Conservation (phyloP, 345 rosid species). For the Murraya paniculata region DNA sequence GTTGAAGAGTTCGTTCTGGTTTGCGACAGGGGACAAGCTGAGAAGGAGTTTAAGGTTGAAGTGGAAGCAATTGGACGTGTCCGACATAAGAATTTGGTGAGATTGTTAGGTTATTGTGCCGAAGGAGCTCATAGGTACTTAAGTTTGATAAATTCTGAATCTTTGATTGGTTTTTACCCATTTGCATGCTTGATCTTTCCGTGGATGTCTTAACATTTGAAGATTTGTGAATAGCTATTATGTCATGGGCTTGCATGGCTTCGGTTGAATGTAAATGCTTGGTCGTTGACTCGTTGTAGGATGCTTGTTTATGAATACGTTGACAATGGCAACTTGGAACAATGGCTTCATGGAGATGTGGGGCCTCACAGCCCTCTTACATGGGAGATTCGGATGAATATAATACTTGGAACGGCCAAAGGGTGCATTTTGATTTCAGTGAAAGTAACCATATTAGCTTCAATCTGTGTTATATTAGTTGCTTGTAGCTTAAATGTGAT, state of each 20-base stretch:
- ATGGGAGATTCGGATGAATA: conserved; percentile 85
- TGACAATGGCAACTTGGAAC: conserved; percentile 88
- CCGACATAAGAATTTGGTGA: conserved; percentile 92
- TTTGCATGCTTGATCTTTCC: conserved; percentile 5
- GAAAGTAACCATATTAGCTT: conserved; percentile 8
- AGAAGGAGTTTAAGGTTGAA: conserved; percentile 95
- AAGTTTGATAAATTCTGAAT: not conserved
- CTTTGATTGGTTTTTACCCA: not conserved
- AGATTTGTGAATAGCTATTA: not conserved
- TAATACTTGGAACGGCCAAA: conserved; percentile 77
- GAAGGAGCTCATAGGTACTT: conserved; percentile 92
- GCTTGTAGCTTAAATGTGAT: conserved; percentile 5
- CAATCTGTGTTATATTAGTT: not conserved
- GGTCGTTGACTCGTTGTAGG: conserved; percentile 30
- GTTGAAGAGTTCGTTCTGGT: not conserved
- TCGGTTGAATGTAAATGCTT: not conserved
- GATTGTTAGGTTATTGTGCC: conserved; percentile 92
- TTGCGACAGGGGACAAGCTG: conserved; percentile 78
- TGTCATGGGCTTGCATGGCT: not conserved
- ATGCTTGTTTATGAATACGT: conserved; percentile 90
- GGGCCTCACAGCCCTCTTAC: conserved; percentile 76
- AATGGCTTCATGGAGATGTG: conserved; percentile 88
- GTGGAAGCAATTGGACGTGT: conserved; percentile 97
- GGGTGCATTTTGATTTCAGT: conserved; percentile 36
- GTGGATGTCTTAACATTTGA: conserved; percentile 1